Percentiles rank a stretch among this genome's conserved stretches.
Evolutionary conservation across 352 stramenopile species (phyloP).

Genomic region (Phytophthora colocasiae): DNA sequence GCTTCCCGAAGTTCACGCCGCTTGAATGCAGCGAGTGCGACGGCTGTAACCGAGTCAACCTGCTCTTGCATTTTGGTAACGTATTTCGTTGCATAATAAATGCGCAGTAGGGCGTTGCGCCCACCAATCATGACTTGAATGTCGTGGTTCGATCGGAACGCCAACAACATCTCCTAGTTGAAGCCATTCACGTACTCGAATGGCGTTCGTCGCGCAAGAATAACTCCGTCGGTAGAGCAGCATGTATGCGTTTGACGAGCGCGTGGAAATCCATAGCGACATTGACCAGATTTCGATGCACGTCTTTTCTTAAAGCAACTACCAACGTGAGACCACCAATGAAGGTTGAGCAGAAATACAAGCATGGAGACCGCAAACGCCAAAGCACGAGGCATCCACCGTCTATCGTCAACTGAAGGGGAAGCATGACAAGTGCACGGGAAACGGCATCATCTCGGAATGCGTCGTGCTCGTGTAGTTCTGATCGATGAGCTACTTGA

Average conservation of each 20-base stretch:
- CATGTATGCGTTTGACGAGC: background rate
- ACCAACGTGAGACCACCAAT: background rate
- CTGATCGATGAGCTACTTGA: background rate
- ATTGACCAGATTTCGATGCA: background rate
- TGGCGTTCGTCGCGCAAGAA: too few relatives aligned
- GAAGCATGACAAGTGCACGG: background rate
- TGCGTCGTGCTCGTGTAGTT: background rate
- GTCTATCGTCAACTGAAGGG: background rate
- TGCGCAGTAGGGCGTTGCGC: background rate
- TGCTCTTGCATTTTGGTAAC: background rate
- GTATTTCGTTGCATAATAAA: constrained; percentile 1
- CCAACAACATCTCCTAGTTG: background rate
- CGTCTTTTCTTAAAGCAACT: constrained; percentile 1
- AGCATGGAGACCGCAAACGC: constrained; percentile 5
- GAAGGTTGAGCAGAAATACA: background rate
- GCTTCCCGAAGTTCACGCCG: background rate
- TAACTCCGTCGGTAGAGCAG: background rate
- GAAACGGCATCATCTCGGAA: background rate
- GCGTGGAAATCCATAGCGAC: constrained; percentile 2
- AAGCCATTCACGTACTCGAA: too few relatives aligned
- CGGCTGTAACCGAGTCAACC: background rate
- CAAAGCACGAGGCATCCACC: background rate
- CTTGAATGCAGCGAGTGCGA: background rate
- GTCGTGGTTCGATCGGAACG: background rate
- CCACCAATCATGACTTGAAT: background rate